Conservation (phyloP, 1,284 basidiomycete species). For the Macrocystidia cucumis region DNA sequence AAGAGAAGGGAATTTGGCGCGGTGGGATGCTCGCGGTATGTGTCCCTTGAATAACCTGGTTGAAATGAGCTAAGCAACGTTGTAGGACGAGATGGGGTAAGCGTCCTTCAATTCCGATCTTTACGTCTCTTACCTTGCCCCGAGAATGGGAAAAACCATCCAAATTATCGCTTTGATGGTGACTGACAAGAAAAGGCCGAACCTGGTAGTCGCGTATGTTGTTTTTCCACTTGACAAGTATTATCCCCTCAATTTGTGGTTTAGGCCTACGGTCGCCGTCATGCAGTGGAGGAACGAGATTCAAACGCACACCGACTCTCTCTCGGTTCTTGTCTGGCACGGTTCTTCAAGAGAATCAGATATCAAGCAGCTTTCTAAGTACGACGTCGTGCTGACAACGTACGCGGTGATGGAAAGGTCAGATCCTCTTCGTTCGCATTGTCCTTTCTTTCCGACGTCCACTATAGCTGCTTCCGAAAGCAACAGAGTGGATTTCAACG, state of each 20-base stretch:
- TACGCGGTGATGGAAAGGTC: constrained; percentile 80
- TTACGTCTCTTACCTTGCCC: constrained; percentile 7
- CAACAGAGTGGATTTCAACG: constrained; percentile 90
- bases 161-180: constrained; percentile 92
- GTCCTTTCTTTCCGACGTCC: too few species aligned
- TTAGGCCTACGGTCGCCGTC: constrained; percentile 88
- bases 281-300: constrained; percentile 99
- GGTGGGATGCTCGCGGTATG: constrained; percentile 91
- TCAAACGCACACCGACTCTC: constrained; percentile 68
- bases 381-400: constrained; percentile 82
- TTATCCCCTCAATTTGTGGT: constrained; percentile 6
- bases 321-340: constrained; percentile 90
- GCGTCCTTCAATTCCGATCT: constrained; percentile 10
- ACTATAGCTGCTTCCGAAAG: constrained; percentile 77
- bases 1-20: constrained; percentile 83
- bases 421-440: too few species aligned
- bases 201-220: constrained; percentile 84
- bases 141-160: constrained; percentile 97
- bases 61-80: constrained; percentile 6
- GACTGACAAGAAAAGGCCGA: constrained; percentile 72
- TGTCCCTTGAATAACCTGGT: constrained; percentile 9
- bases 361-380: constrained; percentile 67
- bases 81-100: constrained; percentile 86
- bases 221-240: constrained; percentile 2
- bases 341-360: constrained; percentile 66